A percentile compares a stretch with the other conserved stretches of the same genome.
These are phyloP conservation scores for Exserohilum rostratum DNA, from an alignment of 2,329 filamentous ascomycete species.

Conservation along the genomic window DNA sequence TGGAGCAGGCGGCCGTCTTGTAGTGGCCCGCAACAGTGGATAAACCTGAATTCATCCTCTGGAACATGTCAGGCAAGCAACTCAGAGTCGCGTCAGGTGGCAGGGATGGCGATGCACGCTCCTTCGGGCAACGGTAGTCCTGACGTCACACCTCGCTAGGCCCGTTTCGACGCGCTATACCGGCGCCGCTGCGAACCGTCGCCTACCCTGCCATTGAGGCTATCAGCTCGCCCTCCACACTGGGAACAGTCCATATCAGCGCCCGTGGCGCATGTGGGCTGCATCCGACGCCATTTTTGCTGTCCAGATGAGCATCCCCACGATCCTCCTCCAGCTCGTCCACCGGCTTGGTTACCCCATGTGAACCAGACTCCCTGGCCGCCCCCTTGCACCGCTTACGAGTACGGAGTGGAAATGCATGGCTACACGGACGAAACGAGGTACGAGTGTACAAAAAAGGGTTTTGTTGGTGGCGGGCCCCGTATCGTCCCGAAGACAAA, in stretches of 20 bases:
- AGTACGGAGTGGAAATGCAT: background rate
- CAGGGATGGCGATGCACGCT: constrained; percentile 7
- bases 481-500: too few relatives aligned
- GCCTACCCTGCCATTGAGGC: background rate
- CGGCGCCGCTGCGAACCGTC: constrained; percentile 5
- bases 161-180: background rate
- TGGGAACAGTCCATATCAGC: background rate
- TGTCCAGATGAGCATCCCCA: too few relatives aligned
- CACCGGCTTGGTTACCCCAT: background rate
- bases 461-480: too few relatives aligned
- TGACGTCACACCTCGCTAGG: constrained; percentile 19
- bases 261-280: background rate
- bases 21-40: constrained; percentile 15
- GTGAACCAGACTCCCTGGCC: background rate
- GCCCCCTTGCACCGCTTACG: background rate
- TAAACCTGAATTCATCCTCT: constrained; percentile 34
- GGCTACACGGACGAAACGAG: background rate
- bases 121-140: constrained; percentile 7
- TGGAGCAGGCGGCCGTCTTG: constrained; percentile 26
- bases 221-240: background rate
- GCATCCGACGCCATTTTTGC: background rate
- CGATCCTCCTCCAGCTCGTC: background rate
- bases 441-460: too few relatives aligned
- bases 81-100: background rate
- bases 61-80: constrained; percentile 14